Conservation (phyloP, 768 basidiomycete genomes). For the Asterophora lycoperdoides region DNA sequence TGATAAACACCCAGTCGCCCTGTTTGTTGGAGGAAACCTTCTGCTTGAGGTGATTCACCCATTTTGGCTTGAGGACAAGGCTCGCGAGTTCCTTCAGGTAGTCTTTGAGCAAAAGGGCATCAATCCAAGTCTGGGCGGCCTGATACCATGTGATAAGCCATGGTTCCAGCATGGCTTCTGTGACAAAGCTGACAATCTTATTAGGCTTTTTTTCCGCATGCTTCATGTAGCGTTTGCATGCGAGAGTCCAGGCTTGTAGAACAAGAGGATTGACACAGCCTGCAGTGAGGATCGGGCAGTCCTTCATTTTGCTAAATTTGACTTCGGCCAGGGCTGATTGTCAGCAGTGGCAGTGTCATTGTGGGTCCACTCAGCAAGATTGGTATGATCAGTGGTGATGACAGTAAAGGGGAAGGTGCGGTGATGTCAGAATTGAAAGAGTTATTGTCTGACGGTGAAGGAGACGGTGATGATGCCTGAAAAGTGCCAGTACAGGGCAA, state of each 20-base stretch:
- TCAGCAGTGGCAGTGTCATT: too few relatives aligned
- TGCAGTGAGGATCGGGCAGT: slow-evolving; percentile 17
- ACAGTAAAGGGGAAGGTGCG: too few relatives aligned
- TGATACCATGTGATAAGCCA: slow-evolving; percentile 15
- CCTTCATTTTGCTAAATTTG: slow-evolving; percentile 11
- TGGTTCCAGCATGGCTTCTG: slow-evolving; percentile 17
- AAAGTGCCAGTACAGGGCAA: too few relatives aligned
- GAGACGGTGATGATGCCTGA: too few relatives aligned
- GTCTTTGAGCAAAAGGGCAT: slow-evolving; percentile 10
- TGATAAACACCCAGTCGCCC: slow-evolving; percentile 10
- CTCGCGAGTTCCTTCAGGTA: slow-evolving; percentile 14
- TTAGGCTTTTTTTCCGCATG: slow-evolving; percentile 9
- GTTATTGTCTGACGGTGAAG: too few relatives aligned
- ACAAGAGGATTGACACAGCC: slow-evolving; percentile 10
- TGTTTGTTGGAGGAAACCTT: slow-evolving; percentile 9
- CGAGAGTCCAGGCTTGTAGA: slow-evolving; percentile 13
- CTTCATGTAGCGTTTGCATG: slow-evolving; percentile 14
- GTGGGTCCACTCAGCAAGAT: too few relatives aligned
- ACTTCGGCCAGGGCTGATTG: slow-evolving; percentile 14
- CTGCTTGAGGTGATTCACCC: slow-evolving; percentile 2
- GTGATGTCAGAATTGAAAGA: too few relatives aligned
- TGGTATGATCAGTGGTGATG: too few relatives aligned
- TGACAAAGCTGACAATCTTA: slow-evolving; percentile 14
- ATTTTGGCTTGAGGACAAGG: slow-evolving; percentile 2
- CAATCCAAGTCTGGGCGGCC: slow-evolving; percentile 9